Conservation (phyloP, 148 eudicot species). For the Tetragonia tetragonoides region DNA sequence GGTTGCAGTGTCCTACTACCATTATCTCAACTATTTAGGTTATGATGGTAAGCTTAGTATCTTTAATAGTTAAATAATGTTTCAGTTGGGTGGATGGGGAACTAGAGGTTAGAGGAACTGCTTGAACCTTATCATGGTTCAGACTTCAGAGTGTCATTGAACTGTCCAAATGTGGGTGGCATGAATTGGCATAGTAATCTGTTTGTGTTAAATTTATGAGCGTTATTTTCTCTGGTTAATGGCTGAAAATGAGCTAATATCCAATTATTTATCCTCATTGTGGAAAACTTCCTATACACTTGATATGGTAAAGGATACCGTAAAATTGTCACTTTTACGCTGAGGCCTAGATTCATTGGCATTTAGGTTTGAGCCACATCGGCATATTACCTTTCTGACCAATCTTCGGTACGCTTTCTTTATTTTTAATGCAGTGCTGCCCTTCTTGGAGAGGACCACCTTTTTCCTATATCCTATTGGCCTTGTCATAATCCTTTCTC, state of each 20-base stretch:
- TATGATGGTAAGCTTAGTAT: constrained; percentile 73
- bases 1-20: constrained; percentile 86
- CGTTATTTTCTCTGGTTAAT: too few relatives aligned
- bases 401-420: background rate
- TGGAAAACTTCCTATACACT: too few relatives aligned
- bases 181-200: background rate
- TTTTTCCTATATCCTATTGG: constrained; percentile 96
- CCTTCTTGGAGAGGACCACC: constrained; percentile 93
- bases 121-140: background rate
- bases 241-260: too few relatives aligned
- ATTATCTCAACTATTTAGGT: constrained; percentile 91
- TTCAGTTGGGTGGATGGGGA: background rate
- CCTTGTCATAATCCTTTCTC: constrained; percentile 75
- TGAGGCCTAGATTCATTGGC: too few relatives aligned
- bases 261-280: too few relatives aligned
- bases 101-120: background rate
- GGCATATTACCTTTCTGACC: constrained; percentile 7
- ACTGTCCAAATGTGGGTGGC: background rate
- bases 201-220: background rate
- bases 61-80: background rate
- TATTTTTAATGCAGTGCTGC: constrained; percentile 65
- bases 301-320: too few relatives aligned
- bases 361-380: background rate
- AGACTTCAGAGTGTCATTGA: background rate
- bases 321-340: too few relatives aligned